Base-by-base conservation (phyloP, 1,139 yeast species). In the Yamadazyma aaseri region DNA sequence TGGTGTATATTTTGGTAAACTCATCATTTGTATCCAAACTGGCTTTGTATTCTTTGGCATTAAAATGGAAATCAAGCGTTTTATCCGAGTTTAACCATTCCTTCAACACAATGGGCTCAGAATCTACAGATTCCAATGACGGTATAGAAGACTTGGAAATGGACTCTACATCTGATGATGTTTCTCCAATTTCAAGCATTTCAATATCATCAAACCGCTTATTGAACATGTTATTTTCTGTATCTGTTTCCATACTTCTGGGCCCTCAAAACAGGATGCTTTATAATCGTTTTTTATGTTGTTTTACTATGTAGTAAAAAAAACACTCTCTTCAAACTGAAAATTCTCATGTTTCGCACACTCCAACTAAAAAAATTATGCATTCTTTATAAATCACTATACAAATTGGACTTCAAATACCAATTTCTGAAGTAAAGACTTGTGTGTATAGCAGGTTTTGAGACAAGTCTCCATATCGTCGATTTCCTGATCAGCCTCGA, bases 141-240 rank as follows among this genome's bases (percentile, higher is more conserved):
- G 45, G 42, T 21, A 44, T 35, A 6, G 54, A 48, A 2, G 60
- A 44, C 18, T 50, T 53, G 7, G 65, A 49, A 6, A 57, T 47
- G 3, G 60, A 56, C 34, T 59, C 70, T 0, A 64, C 61, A 22
- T 58, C 70, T 0, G 65, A 59, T 2, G 60, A 50, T 17, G 53
- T 45, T 12, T 63, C 73, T 1, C 71, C 73, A 17, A 70, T 60
- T 31, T 69, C 74, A 33, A 71, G 54, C 74, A 69, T 67, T 40
- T 69, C 75, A 21, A 70, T 67, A 39, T 69, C 74, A 27, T 60
- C 69, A 42, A 60, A 65, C 6, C 41, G 38, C 20, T 37, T 40
- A 23, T 18, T 30, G 30, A 34, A 32, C 10, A 26, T 3, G 10
- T 29, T 32, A 24, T 17, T 25, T 11, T 28, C 32, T 4, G n/a